Conservation (phyloP, 192 early-diverging fungal species). For the Funneliformis mosseae region DNA sequence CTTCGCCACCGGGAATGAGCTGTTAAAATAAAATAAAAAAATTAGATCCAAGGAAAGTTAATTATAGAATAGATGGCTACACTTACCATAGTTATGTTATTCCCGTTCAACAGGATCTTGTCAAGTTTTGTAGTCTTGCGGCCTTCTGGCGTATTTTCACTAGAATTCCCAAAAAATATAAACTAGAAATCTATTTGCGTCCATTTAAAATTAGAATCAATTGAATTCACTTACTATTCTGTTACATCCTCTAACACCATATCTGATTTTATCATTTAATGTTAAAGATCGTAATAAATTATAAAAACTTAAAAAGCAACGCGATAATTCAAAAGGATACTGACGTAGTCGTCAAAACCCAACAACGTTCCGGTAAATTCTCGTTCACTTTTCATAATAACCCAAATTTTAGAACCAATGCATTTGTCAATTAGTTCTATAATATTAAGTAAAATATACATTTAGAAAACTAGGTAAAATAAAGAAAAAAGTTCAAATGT, state of each 20-base stretch:
- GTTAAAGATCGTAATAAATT: not conserved
- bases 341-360: constrained; percentile 99
- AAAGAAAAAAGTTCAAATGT: not conserved
- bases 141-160: constrained; percentile 79
- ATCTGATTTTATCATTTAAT: constrained; percentile 47
- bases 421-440: constrained; percentile 98
- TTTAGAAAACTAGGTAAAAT: no score
- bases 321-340: constrained; percentile 43
- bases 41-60: not conserved
- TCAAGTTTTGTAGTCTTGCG: constrained; percentile 75
- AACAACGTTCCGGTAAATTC: constrained; percentile 95
- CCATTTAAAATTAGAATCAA: constrained; percentile 13
- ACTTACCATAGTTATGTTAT: constrained; percentile 93
- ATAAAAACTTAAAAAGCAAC: not conserved
- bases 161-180: constrained; percentile 36
- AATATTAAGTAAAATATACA: no score
- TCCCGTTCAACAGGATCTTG: constrained; percentile 95
- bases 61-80: not conserved
- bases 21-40: constrained; percentile 30
- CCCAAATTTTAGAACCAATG: constrained; percentile 96
- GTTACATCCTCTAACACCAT: constrained; percentile 98
- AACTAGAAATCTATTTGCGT: not conserved
- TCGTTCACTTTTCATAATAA: constrained; percentile 95
- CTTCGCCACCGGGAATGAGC: constrained; percentile 61
- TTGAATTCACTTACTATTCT: constrained; percentile 73